Conservation (phyloP, 768 basidiomycete genomes). For the Trametes meyenii region DNA sequence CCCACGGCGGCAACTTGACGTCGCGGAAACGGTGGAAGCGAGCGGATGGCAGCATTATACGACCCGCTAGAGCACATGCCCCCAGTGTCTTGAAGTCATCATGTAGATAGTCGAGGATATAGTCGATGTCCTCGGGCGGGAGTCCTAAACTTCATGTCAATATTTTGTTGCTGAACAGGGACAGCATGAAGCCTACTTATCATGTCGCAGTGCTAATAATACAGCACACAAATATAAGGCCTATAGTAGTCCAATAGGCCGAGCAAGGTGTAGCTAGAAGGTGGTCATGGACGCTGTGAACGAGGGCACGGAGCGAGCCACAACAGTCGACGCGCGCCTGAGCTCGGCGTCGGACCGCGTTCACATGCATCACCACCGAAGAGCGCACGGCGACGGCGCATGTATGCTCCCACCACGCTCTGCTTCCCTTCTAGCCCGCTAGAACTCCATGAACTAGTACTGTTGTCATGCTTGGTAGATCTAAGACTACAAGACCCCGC, state of each 20-base stretch:
- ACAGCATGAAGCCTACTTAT: neutral
- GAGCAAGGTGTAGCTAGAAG: neutral
- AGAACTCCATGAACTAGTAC: slow-evolving; percentile 9
- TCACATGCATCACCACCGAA: neutral
- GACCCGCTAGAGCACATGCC: slow-evolving; percentile 19
- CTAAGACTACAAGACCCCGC: slow-evolving; percentile 22
- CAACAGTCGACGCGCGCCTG: neutral
- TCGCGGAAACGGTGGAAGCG: slow-evolving; percentile 23
- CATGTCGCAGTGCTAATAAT: neutral
- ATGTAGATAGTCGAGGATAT: slow-evolving; percentile 27
- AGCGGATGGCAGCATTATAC: slow-evolving; percentile 14
- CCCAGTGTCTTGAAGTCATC: slow-evolving; percentile 18
- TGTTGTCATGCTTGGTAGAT: slow-evolving; percentile 30
- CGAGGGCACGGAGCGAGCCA: neutral
- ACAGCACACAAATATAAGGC: neutral
- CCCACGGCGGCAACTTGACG: neutral
- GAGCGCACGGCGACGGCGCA: neutral
- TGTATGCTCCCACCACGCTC: neutral
- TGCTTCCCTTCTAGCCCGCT: neutral
- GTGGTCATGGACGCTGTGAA: neutral
- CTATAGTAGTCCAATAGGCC: neutral
- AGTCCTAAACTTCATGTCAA: neutral
- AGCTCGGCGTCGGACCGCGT: neutral
- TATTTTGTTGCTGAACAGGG: too few species aligned
- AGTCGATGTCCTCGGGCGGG: slow-evolving; percentile 26